A percentile compares a stretch with the other conserved stretches of the same genome.
phyloP scores from a whole-genome alignment of 768 basidiomycete genomes.

The Lactarius akahatsu region DNA sequence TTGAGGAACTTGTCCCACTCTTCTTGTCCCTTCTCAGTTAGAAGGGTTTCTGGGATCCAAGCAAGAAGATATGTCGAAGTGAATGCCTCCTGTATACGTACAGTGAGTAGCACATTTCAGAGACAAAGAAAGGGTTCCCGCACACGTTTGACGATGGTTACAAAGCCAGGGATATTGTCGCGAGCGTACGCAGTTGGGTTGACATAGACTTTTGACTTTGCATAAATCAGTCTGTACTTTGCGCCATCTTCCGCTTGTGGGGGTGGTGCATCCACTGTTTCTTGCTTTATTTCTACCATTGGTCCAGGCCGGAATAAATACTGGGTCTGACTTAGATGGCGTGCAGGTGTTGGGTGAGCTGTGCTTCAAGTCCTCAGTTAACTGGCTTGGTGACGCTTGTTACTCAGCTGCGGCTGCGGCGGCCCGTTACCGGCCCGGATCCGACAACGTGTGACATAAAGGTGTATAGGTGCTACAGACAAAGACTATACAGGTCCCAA shows the following conservation, averaged over 20 bases:
- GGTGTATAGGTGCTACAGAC: slow-evolving; percentile 7
- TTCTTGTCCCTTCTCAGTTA: slow-evolving; percentile 75
- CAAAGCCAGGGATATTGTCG: slow-evolving; percentile 94
- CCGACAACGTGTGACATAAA: background rate
- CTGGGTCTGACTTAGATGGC: background rate
- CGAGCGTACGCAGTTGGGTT: slow-evolving; percentile 89
- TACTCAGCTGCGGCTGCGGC: background rate
- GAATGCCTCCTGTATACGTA: slow-evolving; percentile 55
- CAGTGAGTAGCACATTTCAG: slow-evolving; percentile 24
- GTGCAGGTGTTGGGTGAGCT: background rate
- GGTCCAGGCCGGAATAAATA: slow-evolving; percentile 43
- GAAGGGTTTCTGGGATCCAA: slow-evolving; percentile 88
- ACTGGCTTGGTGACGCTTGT: background rate
- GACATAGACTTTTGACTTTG: slow-evolving; percentile 93
- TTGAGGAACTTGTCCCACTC: slow-evolving; percentile 92
- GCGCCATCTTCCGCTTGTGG: slow-evolving; percentile 47
- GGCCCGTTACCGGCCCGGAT: background rate
- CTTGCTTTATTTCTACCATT: slow-evolving; percentile 75
- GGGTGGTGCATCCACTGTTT: slow-evolving; percentile 31
- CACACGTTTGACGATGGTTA: slow-evolving; percentile 87
- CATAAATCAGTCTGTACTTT: slow-evolving; percentile 76
- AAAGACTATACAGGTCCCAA: slow-evolving; percentile 9
- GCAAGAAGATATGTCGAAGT: slow-evolving; percentile 80
- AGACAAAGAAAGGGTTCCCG: slow-evolving; percentile 34
- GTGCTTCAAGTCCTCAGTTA: background rate